Evolutionary conservation across 139 green algal genomes (phyloP).

Genomic region (Ostreobium quekettii): DNA sequence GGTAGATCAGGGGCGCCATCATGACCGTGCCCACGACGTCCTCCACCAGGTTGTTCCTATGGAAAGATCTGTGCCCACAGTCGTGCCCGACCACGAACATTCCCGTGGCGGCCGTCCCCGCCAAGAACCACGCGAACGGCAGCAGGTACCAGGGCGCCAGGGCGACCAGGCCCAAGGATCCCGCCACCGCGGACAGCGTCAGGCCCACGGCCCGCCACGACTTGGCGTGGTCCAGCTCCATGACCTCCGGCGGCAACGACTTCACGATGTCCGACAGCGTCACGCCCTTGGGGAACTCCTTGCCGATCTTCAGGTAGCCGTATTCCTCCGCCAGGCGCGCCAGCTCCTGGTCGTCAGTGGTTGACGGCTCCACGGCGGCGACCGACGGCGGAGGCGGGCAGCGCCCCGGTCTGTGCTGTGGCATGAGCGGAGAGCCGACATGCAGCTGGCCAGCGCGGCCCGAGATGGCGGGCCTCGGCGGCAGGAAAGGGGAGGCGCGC

Average conservation of each 20-base stretch:
- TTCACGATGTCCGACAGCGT: conserved; percentile 75
- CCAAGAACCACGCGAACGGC: conserved; percentile 79
- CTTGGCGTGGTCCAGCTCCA: conserved; percentile 67
- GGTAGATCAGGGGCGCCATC: conserved; percentile 91
- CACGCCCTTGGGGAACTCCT: conserved; percentile 72
- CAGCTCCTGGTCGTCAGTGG: too few relatives aligned
- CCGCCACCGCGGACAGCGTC: conserved; percentile 50
- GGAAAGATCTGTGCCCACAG: conserved; percentile 87
- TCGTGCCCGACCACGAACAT: conserved; percentile 94
- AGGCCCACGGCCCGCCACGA: conserved; percentile 62
- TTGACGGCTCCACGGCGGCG: too few relatives aligned
- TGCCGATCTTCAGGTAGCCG: conserved; percentile 74
- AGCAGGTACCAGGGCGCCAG: conserved; percentile 85
- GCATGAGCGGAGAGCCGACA: too few relatives aligned
- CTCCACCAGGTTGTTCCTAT: conserved; percentile 91
- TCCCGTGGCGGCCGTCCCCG: conserved; percentile 30
- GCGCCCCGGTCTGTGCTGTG: too few relatives aligned
- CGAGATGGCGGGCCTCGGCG: too few relatives aligned
- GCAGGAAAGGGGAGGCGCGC: too few relatives aligned
- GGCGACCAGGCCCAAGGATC: conserved; percentile 65
- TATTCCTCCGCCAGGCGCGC: conserved; percentile 39
- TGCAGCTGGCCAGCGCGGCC: too few relatives aligned
- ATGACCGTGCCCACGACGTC: conserved; percentile 93
- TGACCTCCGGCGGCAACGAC: conserved; percentile 73
- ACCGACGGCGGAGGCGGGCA: too few relatives aligned